Evolutionary conservation across 108 stramenopile genomes (phyloP).

Genomic region (Skeletonema marinoi): DNA sequence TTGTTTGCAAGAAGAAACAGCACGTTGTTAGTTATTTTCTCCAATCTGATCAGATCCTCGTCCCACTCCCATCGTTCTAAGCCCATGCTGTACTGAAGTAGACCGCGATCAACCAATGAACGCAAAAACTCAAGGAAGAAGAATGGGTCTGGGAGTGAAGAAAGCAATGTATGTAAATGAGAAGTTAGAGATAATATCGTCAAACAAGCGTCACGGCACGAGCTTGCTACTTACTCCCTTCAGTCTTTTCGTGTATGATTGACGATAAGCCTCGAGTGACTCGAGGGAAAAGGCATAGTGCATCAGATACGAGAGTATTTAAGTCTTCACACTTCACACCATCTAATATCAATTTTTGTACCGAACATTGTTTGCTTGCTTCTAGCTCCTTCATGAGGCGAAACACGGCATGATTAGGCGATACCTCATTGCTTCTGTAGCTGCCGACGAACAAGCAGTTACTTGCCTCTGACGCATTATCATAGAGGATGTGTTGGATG

Average conservation of each 20-base stretch:
- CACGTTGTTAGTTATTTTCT: slow-evolving; percentile 46
- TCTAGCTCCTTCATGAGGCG: slow-evolving; percentile 7
- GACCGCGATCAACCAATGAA: slow-evolving; percentile 12
- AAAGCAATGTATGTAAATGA: background rate
- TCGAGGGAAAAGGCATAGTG: slow-evolving; percentile 30
- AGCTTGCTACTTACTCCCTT: slow-evolving; percentile 11
- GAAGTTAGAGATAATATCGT: background rate
- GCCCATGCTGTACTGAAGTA: slow-evolving; percentile 25
- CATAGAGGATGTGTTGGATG: slow-evolving; percentile 29
- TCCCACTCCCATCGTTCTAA: slow-evolving; percentile 43
- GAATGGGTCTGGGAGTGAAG: slow-evolving; percentile 16
- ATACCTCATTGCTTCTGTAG: slow-evolving; percentile 43
- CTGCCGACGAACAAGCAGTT: slow-evolving; percentile 40
- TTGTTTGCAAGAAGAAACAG: slow-evolving; percentile 35
- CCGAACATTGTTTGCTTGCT: background rate
- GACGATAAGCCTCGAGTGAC: slow-evolving; percentile 9
- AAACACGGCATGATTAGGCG: slow-evolving; percentile 25
- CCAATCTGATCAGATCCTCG: slow-evolving; percentile 18
- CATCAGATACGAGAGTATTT: slow-evolving; percentile 34
- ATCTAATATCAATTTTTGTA: slow-evolving; percentile 3
- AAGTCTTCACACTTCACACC: slow-evolving; percentile 22
- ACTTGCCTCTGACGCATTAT: slow-evolving; percentile 7
- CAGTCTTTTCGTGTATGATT: slow-evolving; percentile 28
- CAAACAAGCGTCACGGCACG: background rate
- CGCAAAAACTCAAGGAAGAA: slow-evolving; percentile 31